Base-by-base conservation (phyloP, 2,329 filamentous ascomycete genomes). In the Ceratocystiopsis sp. region DNA sequence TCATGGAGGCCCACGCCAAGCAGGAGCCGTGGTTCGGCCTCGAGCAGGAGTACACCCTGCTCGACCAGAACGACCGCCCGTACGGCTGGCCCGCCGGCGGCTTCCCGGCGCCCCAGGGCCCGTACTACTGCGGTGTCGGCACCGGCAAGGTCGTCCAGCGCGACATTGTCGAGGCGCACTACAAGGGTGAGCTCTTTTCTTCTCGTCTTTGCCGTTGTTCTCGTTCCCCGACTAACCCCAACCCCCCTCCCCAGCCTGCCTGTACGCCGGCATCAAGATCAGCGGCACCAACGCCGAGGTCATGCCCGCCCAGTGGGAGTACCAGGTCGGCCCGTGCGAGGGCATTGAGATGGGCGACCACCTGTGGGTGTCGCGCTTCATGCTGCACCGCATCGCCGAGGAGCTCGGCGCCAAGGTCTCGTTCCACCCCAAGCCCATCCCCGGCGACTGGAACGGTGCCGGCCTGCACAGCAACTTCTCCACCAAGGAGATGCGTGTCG, bases 201-300 rank as follows among this genome's bases (percentile, higher is more conserved):
- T 21, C 4, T 39, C 3, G 38, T 32, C 21, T n/a, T 19, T 17
- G 38, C 4, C 16, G n/a, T 33, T 14, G 15, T 21, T 21, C 4
- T 21, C 21, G 21, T 21, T 21, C 21, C 8, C 21, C 21, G 4
- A 21, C 21, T 21, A 8, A 21, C n/a, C n/a, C 40, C 45, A 44
- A 47, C 45, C 32, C 14, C 10, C 35, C 1, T 43, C 25, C 13
- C 33, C 35, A 48, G 47, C 63, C 47, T 94, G 75, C 72, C 61
- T 96, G 64, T 94, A 85, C 62, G 77, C 89, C 48, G 80, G 82
- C 47, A 73, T 98, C 66, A 79, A 87, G 63, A 96, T 98, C 65
- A 94, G 87, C 21, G 91, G 91, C 58, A 96, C 91, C 69, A 98
- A 98, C 65, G 91, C 91, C 52, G 91, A 98, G 74, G 91, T 98